phyloP scores from a whole-genome alignment of 805 yeast genomes.

The Candida saitoana region DNA sequence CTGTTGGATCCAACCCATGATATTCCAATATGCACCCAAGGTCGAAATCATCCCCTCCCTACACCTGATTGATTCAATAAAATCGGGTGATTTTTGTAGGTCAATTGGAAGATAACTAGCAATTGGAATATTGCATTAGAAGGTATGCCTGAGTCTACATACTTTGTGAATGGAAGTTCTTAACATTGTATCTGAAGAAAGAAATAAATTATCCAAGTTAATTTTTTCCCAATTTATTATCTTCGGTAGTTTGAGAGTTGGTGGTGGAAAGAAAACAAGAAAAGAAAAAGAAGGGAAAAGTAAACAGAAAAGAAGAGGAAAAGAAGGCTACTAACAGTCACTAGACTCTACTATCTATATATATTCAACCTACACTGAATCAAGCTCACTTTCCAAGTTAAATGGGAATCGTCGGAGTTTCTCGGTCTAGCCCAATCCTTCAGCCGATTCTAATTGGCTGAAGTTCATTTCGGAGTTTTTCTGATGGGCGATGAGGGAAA shows the following conservation, averaged over 20 bases:
- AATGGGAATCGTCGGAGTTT: background rate
- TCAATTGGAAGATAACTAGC: background rate
- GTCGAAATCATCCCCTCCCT: too few relatives aligned
- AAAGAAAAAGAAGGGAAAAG: too few relatives aligned
- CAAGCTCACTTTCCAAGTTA: too few relatives aligned
- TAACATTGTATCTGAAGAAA: constrained; percentile 12
- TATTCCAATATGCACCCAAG: too few relatives aligned
- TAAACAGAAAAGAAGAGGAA: too few relatives aligned
- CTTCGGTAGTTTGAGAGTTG: background rate
- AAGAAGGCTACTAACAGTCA: too few relatives aligned
- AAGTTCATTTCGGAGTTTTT: background rate
- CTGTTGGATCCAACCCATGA: too few relatives aligned
- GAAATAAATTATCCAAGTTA: background rate
- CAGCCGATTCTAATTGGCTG: background rate
- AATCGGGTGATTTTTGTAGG: background rate
- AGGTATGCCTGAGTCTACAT: background rate
- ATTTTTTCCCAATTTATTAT: background rate
- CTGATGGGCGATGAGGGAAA: background rate
- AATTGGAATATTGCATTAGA: background rate
- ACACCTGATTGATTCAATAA: too few relatives aligned
- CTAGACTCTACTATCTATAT: too few relatives aligned
- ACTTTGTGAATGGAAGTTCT: constrained; percentile 14
- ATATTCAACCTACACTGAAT: too few relatives aligned
- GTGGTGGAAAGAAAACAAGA: too few relatives aligned
- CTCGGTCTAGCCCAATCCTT: background rate